Percentiles rank a stretch among this genome's conserved stretches.
Evolutionary conservation across 1,284 basidiomycete genomes (phyloP).

Genomic region (Irpex sp.): DNA sequence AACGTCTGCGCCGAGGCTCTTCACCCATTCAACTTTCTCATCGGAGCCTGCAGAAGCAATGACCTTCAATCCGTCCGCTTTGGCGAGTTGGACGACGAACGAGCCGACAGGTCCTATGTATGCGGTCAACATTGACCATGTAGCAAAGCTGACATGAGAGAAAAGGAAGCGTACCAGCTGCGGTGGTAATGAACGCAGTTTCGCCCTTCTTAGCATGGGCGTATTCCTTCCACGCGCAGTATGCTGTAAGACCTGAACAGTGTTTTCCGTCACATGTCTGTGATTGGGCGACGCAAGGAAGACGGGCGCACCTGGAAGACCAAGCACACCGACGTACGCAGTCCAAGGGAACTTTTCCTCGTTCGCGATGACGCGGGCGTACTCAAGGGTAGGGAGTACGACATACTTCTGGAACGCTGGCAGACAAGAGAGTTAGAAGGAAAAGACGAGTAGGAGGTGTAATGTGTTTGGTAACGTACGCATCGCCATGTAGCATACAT

Average conservation of each 20-base stretch:
- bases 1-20: conserved; percentile 63
- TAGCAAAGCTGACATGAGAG: background rate
- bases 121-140: background rate
- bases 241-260: conserved; percentile 12
- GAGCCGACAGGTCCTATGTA: conserved; percentile 11
- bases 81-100: conserved; percentile 7
- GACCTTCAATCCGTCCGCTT: conserved; percentile 37
- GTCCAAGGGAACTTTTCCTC: conserved; percentile 27
- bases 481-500: conserved; percentile 33
- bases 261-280: too few relatives aligned
- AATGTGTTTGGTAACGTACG: conserved; percentile 14
- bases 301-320: conserved; percentile 18
- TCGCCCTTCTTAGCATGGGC: conserved; percentile 11
- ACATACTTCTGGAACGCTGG: conserved; percentile 15
- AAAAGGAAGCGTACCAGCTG: conserved; percentile 1
- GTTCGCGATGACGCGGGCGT: conserved; percentile 20
- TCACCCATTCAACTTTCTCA: conserved; percentile 60
- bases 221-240: conserved; percentile 15
- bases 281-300: too few relatives aligned
- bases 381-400: background rate
- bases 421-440: too few relatives aligned
- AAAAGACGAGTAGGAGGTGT: background rate
- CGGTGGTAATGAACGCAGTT: conserved; percentile 10
- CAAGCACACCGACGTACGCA: conserved; percentile 27
- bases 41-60: conserved; percentile 71